phyloP scores from a whole-genome alignment of 2,329 filamentous ascomycete genomes.

The Colletotrichum costaricense region DNA sequence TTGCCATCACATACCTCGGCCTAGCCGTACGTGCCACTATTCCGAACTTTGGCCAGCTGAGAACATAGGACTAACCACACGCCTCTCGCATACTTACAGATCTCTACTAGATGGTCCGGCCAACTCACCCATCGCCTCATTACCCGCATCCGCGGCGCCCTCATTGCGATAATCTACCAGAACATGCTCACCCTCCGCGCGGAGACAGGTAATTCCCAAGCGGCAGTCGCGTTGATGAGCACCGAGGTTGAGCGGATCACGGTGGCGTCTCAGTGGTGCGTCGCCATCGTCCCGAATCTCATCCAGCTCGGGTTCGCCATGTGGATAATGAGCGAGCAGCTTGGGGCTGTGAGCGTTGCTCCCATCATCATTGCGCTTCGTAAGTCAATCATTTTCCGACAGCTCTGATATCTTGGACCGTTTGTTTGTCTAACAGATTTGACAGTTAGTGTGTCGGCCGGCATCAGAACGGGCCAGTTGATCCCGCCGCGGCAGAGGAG shows the following conservation, averaged over 20 bases:
- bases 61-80: background rate
- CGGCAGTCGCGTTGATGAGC: slow-evolving; percentile 42
- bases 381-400: slow-evolving; percentile 39
- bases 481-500: slow-evolving; percentile 12
- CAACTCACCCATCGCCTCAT: slow-evolving; percentile 39
- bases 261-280: slow-evolving; percentile 37
- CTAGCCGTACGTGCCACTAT: slow-evolving; percentile 42
- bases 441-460: background rate
- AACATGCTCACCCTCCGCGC: slow-evolving; percentile 38
- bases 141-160: slow-evolving; percentile 41
- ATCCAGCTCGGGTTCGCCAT: slow-evolving; percentile 41
- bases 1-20: slow-evolving; percentile 52
- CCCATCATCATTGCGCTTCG: slow-evolving; percentile 49
- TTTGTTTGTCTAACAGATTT: background rate
- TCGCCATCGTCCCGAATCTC: slow-evolving; percentile 31
- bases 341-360: slow-evolving; percentile 53
- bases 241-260: slow-evolving; percentile 44
- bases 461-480: background rate
- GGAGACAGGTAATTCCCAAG: slow-evolving; percentile 24
- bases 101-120: slow-evolving; percentile 21
- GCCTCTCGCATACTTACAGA: background rate
- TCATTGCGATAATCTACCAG: slow-evolving; percentile 42
- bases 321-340: slow-evolving; percentile 44
- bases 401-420: background rate
- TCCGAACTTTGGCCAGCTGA: background rate